These are phyloP conservation scores for Backusella macrospora DNA, from an alignment of 192 early-diverging fungal species.

Conservation along the genomic window DNA sequence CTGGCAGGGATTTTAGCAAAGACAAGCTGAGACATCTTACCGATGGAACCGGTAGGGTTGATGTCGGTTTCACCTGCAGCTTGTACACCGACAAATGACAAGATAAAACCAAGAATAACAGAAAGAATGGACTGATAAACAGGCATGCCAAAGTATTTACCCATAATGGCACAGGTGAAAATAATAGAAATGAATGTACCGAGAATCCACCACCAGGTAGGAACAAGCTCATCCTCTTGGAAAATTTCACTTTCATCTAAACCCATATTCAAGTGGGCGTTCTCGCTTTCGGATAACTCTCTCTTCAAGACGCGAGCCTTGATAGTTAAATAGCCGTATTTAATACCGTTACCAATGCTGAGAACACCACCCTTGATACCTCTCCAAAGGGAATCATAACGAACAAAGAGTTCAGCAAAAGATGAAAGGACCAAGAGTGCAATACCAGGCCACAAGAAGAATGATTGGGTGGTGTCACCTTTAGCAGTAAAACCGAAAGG, in stretches of 20 bases:
- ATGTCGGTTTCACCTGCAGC: constrained; percentile 69
- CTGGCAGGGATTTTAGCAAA: constrained; percentile 59
- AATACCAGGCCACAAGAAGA: constrained; percentile 75
- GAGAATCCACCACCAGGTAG: constrained; percentile 55
- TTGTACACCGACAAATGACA: constrained; percentile 68
- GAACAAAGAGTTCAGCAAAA: constrained; percentile 60
- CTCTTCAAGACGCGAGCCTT: constrained; percentile 17
- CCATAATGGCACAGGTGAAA: constrained; percentile 61
- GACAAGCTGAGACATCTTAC: constrained; percentile 65
- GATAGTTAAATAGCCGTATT: constrained; percentile 14
- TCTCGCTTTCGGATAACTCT: constrained; percentile 8
- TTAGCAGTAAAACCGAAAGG: constrained; percentile 38
- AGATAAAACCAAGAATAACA: constrained; percentile 63
- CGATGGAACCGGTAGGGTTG: constrained; percentile 65
- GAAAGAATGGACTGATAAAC: constrained; percentile 64
- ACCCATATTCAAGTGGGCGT: constrained; percentile 5
- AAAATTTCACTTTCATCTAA: constrained; percentile 45
- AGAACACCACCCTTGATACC: constrained; percentile 45
- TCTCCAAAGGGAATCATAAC: constrained; percentile 47
- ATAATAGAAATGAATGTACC: constrained; percentile 56
- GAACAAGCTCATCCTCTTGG: constrained; percentile 54
- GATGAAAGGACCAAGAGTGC: constrained; percentile 66
- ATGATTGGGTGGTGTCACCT: constrained; percentile 57
- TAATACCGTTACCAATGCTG: background rate
- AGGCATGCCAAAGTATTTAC: constrained; percentile 56